Conservation (phyloP, 2,329 filamentous ascomycete genomes). For the Ilyonectria robusta region DNA sequence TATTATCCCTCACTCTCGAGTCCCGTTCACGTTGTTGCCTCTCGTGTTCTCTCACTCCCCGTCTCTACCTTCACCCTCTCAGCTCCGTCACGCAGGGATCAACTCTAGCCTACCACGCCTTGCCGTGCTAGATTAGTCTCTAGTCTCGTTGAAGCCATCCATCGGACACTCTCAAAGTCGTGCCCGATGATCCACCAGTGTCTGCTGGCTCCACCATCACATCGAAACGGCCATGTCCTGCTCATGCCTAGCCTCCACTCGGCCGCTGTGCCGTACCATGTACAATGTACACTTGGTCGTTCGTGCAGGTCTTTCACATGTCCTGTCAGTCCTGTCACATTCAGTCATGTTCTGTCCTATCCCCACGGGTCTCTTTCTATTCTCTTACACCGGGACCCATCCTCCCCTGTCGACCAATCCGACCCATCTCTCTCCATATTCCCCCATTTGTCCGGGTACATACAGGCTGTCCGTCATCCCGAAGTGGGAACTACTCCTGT, state of each 20-base stretch:
- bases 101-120: slow-evolving; percentile 28
- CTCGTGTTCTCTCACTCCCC: slow-evolving; percentile 11
- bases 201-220: slow-evolving; percentile 34
- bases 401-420: slow-evolving; percentile 25
- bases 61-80: slow-evolving; percentile 11
- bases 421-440: slow-evolving; percentile 30
- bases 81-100: slow-evolving; percentile 5
- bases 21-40: slow-evolving; percentile 19
- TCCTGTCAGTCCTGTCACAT: slow-evolving; percentile 18
- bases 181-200: slow-evolving; percentile 20
- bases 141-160: slow-evolving; percentile 23
- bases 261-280: slow-evolving; percentile 27
- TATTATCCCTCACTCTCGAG: slow-evolving; percentile 46
- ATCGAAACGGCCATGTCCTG: slow-evolving; percentile 24
- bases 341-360: slow-evolving; percentile 34
- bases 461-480: slow-evolving; percentile 26
- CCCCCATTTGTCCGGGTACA: slow-evolving; percentile 45
- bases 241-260: slow-evolving; percentile 32
- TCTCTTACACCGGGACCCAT: slow-evolving; percentile 35
- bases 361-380: background rate
- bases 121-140: slow-evolving; percentile 20
- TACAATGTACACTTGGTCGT: background rate
- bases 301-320: slow-evolving; percentile 5
- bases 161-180: slow-evolving; percentile 25
- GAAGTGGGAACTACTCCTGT: slow-evolving; percentile 32